Conservation (phyloP, 2,329 filamentous ascomycete species). For the Xylariaceae sp. region DNA sequence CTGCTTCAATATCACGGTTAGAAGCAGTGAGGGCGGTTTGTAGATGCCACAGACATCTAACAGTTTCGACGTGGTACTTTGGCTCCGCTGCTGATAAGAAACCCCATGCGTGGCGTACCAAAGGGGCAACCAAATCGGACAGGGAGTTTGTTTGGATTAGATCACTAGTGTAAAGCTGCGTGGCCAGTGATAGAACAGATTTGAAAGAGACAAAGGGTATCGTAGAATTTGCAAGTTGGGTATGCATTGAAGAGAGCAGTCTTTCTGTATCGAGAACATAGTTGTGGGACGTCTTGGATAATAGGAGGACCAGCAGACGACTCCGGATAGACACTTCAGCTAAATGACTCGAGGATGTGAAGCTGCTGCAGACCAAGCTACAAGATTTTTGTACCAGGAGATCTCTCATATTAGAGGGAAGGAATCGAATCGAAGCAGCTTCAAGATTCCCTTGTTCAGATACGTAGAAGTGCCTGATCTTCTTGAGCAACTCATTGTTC, state of each 20-base stretch:
- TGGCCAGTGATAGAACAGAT: slow-evolving; percentile 64
- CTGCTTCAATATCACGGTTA: slow-evolving; percentile 80
- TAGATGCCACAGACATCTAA: slow-evolving; percentile 84
- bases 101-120: slow-evolving; percentile 78
- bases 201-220: slow-evolving; percentile 63
- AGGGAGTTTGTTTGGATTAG: slow-evolving; percentile 61
- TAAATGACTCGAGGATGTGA: slow-evolving; percentile 49
- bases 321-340: slow-evolving; percentile 63
- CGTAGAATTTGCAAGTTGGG: slow-evolving; percentile 49
- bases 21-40: slow-evolving; percentile 72
- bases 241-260: slow-evolving; percentile 59
- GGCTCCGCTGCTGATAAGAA: slow-evolving; percentile 83
- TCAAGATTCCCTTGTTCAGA: slow-evolving; percentile 75
- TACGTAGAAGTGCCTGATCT: slow-evolving; percentile 71
- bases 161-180: slow-evolving; percentile 60
- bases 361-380: slow-evolving; percentile 55
- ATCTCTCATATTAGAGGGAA: slow-evolving; percentile 61
- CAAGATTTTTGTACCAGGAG: slow-evolving; percentile 68
- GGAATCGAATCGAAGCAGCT: slow-evolving; percentile 65
- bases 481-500: slow-evolving; percentile 63
- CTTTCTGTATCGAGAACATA: slow-evolving; percentile 54
- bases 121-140: slow-evolving; percentile 67
- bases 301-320: slow-evolving; percentile 63
- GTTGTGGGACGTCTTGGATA: slow-evolving; percentile 58
- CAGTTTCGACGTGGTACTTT: slow-evolving; percentile 94